These are phyloP conservation scores for Mycena crocata DNA, from an alignment of 768 basidiomycete genomes.

Conservation along the genomic window DNA sequence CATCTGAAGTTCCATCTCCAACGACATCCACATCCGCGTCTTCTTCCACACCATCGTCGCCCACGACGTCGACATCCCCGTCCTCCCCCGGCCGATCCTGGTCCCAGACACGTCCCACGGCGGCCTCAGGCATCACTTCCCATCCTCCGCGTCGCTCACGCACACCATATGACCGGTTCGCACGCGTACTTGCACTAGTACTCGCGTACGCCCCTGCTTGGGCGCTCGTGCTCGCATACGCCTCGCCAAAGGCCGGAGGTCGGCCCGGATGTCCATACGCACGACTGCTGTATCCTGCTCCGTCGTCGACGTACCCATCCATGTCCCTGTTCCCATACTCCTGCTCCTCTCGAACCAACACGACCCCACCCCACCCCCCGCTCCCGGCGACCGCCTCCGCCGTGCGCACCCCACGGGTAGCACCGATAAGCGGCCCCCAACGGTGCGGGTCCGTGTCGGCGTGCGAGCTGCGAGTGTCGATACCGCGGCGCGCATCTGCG, in stretches of 20 bases:
- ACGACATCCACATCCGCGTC: neutral
- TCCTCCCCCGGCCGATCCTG: conserved; percentile 34
- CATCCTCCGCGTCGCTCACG: conserved; percentile 19
- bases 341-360: neutral
- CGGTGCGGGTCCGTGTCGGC: neutral
- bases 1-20: too few relatives aligned
- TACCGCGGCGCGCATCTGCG: neutral
- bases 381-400: conserved; percentile 14
- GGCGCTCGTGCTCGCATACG: neutral
- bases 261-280: neutral
- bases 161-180: conserved; percentile 12
- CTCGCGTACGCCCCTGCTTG: too few relatives aligned
- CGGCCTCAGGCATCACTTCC: neutral
- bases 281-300: too few relatives aligned
- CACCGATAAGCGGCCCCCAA: conserved; percentile 31
- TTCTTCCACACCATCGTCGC: conserved; percentile 10
- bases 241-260: neutral
- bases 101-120: neutral
- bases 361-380: conserved; percentile 24
- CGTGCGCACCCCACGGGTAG: conserved; percentile 16
- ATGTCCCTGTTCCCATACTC: neutral
- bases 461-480: too few relatives aligned
- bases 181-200: neutral
- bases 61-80: conserved; percentile 24
- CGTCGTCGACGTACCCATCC: too few relatives aligned